phyloP scores from a whole-genome alignment of 805 yeast genomes.

The Kodamaea fukazawae region DNA sequence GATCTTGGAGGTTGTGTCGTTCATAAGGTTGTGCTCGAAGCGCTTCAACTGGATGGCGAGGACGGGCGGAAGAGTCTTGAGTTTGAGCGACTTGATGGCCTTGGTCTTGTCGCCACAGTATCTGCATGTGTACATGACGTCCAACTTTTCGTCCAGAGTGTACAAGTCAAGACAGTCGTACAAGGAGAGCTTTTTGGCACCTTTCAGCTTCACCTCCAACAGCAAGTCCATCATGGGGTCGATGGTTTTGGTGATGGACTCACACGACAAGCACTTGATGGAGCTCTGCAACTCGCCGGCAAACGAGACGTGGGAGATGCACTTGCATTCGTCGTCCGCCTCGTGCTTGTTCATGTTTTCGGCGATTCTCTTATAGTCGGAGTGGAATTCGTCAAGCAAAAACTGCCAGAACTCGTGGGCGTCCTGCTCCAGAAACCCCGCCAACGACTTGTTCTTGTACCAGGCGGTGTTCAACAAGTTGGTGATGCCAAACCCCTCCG shows the following conservation, averaged over 20 bases:
- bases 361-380: constrained; percentile 27
- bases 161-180: constrained; percentile 71
- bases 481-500: constrained; percentile 78
- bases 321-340: constrained; percentile 48
- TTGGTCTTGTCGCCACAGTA: constrained; percentile 59
- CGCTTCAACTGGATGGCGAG: constrained; percentile 82
- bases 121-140: constrained; percentile 68
- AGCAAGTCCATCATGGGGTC: constrained; percentile 93
- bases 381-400: constrained; percentile 79
- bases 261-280: constrained; percentile 70
- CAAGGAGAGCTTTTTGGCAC: constrained; percentile 31
- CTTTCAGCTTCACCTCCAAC: constrained; percentile 53
- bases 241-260: constrained; percentile 58
- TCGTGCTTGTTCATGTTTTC: constrained; percentile 6
- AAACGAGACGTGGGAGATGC: constrained; percentile 81
- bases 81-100: constrained; percentile 67
- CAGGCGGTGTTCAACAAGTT: constrained; percentile 81
- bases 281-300: constrained; percentile 81
- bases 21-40: constrained; percentile 57
- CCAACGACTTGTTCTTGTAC: constrained; percentile 78
- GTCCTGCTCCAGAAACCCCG: constrained; percentile 97
- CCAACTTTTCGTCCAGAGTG: constrained; percentile 75
- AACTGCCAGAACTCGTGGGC: constrained; percentile 98
- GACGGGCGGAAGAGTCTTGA: constrained; percentile 72
- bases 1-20: constrained; percentile 59